A percentile compares a stretch with the other conserved stretches of the same genome.
phyloP scores from a whole-genome alignment of 2,329 filamentous ascomycete genomes.

The Lasiodiplodia hormozganensis region DNA sequence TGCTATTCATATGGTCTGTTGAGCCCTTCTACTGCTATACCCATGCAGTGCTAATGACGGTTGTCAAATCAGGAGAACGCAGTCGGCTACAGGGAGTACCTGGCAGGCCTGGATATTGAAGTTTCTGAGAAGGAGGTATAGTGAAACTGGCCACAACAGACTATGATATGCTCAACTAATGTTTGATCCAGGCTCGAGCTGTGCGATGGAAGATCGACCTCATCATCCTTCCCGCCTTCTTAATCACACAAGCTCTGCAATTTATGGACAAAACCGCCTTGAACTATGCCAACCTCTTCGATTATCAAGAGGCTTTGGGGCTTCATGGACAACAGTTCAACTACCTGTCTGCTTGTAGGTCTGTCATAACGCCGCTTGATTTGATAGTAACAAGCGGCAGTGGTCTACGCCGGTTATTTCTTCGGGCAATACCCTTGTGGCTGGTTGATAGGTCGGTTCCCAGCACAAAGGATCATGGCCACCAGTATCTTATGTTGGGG shows the following conservation, averaged over 20 bases:
- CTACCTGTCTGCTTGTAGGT: constrained; percentile 42
- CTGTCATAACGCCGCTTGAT: no score
- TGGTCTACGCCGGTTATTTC: constrained; percentile 51
- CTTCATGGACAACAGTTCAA: constrained; percentile 47
- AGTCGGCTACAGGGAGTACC: constrained; percentile 35
- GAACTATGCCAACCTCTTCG: constrained; percentile 43
- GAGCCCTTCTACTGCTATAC: no score
- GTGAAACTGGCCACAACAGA: not conserved
- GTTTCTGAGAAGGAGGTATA: constrained; percentile 31
- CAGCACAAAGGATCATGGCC: constrained; percentile 46
- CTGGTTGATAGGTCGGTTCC: constrained; percentile 48
- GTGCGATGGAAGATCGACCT: constrained; percentile 38
- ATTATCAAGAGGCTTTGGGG: constrained; percentile 43
- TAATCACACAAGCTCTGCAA: constrained; percentile 36
- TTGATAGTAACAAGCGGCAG: not conserved
- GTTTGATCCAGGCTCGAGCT: constrained; percentile 26
- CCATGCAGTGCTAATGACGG: not conserved
- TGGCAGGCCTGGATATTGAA: constrained; percentile 31
- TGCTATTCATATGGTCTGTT: no score
- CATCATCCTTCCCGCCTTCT: constrained; percentile 37
- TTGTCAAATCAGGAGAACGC: constrained; percentile 29
- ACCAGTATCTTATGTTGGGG: constrained; percentile 46
- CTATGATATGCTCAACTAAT: not conserved
- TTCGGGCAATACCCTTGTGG: constrained; percentile 52
- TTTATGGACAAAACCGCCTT: constrained; percentile 39